Percentiles rank a stretch among this genome's conserved stretches.
Conservation (phyloP, 1,284 basidiomycete genomes). For the Entoloma clypeatum region DNA sequence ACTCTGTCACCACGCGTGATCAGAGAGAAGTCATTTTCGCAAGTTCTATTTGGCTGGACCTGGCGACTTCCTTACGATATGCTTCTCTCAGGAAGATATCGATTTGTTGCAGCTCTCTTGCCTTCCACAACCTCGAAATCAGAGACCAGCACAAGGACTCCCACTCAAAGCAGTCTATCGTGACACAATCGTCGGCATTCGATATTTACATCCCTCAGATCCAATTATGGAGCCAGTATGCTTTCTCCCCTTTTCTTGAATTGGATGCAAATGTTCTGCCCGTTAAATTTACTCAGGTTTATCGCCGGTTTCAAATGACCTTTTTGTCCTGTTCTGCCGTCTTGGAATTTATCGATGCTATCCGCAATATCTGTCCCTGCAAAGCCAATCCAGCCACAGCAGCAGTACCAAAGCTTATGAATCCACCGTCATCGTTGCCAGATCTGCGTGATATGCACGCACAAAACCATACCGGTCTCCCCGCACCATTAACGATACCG, state of each 20-base stretch:
- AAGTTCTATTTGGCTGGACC: constrained; percentile 28
- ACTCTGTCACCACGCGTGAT: constrained; percentile 34
- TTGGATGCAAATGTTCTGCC: neutral
- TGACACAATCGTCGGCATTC: constrained; percentile 65
- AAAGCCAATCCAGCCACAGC: constrained; percentile 40
- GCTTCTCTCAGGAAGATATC: constrained; percentile 63
- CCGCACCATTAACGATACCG: no score
- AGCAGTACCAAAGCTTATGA: constrained; percentile 10
- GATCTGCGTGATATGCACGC: neutral
- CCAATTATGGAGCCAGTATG: constrained; percentile 40
- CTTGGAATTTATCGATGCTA: constrained; percentile 54
- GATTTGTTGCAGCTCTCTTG: constrained; percentile 64
- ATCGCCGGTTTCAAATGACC: constrained; percentile 71
- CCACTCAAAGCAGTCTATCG: constrained; percentile 76
- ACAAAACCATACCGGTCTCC: constrained; percentile 1
- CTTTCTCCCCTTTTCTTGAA: constrained; percentile 8
- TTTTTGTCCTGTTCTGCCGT: constrained; percentile 50
- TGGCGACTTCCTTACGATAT: constrained; percentile 9
- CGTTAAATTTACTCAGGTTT: constrained; percentile 38
- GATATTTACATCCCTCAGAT: constrained; percentile 57
- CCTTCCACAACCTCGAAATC: constrained; percentile 26
- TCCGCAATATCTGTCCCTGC: constrained; percentile 69
- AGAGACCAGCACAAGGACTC: constrained; percentile 42
- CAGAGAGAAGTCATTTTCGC: constrained; percentile 62
- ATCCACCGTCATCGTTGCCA: constrained; percentile 8